Evolutionary conservation across 352 stramenopile genomes (phyloP).

Genomic region (Phytophthora citrophthora): DNA sequence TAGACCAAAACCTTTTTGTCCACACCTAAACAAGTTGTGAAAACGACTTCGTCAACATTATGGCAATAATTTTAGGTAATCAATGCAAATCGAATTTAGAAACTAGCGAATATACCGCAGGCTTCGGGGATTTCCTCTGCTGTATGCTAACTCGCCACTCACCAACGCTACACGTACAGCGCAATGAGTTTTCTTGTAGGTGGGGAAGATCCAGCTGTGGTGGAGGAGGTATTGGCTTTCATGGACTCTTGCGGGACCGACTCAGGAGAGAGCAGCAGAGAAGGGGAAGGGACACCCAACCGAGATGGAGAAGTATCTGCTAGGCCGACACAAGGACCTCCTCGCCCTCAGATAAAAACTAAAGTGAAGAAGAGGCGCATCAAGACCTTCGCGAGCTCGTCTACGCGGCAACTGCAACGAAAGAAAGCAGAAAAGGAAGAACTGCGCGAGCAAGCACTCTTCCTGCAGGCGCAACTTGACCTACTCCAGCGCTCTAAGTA

Average conservation of each 20-base stretch:
- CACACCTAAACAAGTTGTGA: no score
- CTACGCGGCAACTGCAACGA: slow-evolving; percentile 21
- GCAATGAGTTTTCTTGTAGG: slow-evolving; percentile 25
- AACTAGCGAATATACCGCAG: no score
- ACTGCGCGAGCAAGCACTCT: slow-evolving; percentile 11
- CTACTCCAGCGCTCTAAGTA: slow-evolving; percentile 15
- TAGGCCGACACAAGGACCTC: neutral
- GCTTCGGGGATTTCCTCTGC: no score
- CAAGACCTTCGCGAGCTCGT: slow-evolving; percentile 28
- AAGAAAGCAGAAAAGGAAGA: slow-evolving; percentile 17
- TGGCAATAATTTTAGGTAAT: no score
- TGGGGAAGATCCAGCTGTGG: slow-evolving; percentile 4
- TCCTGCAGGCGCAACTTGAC: slow-evolving; percentile 14
- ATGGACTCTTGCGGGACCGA: slow-evolving; percentile 16
- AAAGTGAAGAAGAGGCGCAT: slow-evolving; percentile 22
- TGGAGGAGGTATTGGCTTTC: slow-evolving; percentile 26
- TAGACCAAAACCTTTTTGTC: no score
- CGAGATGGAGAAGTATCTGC: neutral
- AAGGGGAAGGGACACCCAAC: neutral
- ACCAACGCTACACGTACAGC: neutral
- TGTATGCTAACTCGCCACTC: no score
- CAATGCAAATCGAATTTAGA: no score
- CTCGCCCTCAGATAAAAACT: neutral
- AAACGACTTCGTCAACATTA: no score
- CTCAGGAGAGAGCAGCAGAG: neutral